These are phyloP conservation scores for Tuber calosporum DNA, from an alignment of 495 filamentous ascomycete species.

Conservation along the genomic window DNA sequence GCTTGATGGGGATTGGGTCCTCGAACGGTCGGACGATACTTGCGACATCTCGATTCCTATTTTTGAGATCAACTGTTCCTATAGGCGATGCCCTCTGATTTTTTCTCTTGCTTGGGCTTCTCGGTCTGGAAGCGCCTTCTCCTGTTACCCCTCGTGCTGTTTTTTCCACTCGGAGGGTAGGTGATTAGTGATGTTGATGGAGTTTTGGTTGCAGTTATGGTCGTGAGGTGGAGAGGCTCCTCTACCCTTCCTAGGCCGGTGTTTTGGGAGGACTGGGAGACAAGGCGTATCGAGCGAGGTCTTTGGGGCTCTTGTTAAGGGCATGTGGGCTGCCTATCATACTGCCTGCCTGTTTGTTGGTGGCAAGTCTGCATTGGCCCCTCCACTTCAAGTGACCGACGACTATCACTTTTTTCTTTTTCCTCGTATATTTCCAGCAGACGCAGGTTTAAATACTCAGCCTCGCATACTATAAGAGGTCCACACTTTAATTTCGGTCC, in stretches of 20 bases:
- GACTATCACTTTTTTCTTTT: neutral
- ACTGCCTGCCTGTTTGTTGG: neutral
- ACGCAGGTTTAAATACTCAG: slow-evolving; percentile 2
- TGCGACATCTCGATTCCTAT: slow-evolving; percentile 9
- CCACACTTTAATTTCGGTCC: neutral
- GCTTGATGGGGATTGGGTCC: slow-evolving; percentile 1
- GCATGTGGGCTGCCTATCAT: neutral
- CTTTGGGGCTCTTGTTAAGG: neutral
- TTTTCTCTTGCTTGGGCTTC: neutral
- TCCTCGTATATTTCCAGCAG: neutral
- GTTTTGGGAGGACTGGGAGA: neutral
- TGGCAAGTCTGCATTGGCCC: neutral
- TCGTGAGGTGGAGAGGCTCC: neutral
- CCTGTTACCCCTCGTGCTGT: neutral
- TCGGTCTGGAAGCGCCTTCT: neutral
- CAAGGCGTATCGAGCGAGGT: neutral
- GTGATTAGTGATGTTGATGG: neutral
- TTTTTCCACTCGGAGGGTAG: neutral
- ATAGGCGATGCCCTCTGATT: neutral
- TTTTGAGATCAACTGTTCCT: neutral
- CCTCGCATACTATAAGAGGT: neutral
- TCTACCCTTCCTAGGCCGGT: neutral
- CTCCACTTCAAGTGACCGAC: neutral
- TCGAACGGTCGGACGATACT: slow-evolving; percentile 13
- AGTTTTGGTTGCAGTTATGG: neutral